A percentile compares a stretch with the other conserved stretches of the same genome.
Conservation (phyloP, 257 asterid genomes). For the Solanum acaule region DNA sequence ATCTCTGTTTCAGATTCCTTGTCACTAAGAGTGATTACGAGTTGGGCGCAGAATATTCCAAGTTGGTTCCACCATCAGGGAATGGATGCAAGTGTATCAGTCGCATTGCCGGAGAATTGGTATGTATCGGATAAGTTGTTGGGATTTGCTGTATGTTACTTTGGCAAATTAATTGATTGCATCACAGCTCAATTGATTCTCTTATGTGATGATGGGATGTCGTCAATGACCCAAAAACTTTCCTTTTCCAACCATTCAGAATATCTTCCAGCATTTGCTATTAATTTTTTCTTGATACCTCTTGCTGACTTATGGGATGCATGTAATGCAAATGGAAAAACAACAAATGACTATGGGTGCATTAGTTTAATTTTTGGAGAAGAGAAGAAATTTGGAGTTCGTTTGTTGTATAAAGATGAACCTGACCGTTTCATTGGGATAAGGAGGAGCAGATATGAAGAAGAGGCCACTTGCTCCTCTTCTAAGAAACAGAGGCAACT, state of each 20-base stretch:
- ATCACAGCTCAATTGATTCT: background rate
- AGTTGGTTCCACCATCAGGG: background rate
- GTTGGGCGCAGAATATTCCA: fast-evolving
- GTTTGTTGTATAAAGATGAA: background rate
- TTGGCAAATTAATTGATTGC: fast-evolving
- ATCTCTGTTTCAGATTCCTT: background rate
- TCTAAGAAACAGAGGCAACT: no score
- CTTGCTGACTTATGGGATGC: background rate
- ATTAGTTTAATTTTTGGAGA: background rate
- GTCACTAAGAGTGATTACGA: background rate
- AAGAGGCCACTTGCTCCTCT: no score
- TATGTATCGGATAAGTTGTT: background rate
- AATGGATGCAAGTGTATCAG: background rate
- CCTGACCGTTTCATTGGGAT: background rate
- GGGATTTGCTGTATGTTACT: background rate
- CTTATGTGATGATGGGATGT: background rate
- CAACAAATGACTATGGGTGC: background rate
- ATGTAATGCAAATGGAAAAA: background rate
- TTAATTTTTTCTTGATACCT: background rate
- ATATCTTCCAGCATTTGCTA: background rate
- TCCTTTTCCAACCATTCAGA: background rate
- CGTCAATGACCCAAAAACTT: background rate
- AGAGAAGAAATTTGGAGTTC: background rate
- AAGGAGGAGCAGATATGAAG: background rate
- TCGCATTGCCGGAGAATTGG: background rate